Evolutionary conservation across 345 rosid genomes (phyloP), one percentile per base, ranked within the genome.

Genomic region (Camelina sativa): DNA sequence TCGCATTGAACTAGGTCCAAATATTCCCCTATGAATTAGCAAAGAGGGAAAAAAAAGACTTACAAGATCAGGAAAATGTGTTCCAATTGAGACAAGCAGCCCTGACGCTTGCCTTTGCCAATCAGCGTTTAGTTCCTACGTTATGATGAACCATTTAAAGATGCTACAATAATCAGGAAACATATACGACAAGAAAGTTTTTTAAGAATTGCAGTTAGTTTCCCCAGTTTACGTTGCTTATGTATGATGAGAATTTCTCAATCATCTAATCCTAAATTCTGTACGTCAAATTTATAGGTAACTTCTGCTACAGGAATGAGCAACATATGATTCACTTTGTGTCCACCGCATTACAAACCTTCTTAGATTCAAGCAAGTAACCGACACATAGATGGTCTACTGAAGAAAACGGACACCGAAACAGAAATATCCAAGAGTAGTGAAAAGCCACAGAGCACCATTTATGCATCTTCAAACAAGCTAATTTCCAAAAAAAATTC

Each of bases 81-180:
- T 81, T 67, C 98, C 97, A 75, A 94, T 94, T 28, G 98, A 84
- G 76, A 90, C 98, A 72, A 94, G 96, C 15, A 94, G 80, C 54
- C 86, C 82, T 76, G 97, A 81, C 50, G 93, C 98, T 70, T 94
- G 93, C 74, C 91, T 87, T 85, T 91, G 97, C 98, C 98, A 94
- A 64, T 91, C 96, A 65, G 93, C 80, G 80, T 87, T 86, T 48
- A 94, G 81, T 75, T 91, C 98, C 98, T 91, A 68, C 48, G 69
- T 37, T 50, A 75, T 54, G 54, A 72, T 46, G 53, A 77, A 75
- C 9, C 62, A 70, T 12, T 10, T 63, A 58, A 68, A 58, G 13
- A 51, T 23, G 65, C 17, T 16, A 23, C 65, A 6, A 5, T 19
- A 12, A 65, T 59, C 48, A 60, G 51, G 25, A 41, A 59, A 71